phyloP scores from a whole-genome alignment of 1,284 basidiomycete species.

The Cryptococcus jaspeensis region DNA sequence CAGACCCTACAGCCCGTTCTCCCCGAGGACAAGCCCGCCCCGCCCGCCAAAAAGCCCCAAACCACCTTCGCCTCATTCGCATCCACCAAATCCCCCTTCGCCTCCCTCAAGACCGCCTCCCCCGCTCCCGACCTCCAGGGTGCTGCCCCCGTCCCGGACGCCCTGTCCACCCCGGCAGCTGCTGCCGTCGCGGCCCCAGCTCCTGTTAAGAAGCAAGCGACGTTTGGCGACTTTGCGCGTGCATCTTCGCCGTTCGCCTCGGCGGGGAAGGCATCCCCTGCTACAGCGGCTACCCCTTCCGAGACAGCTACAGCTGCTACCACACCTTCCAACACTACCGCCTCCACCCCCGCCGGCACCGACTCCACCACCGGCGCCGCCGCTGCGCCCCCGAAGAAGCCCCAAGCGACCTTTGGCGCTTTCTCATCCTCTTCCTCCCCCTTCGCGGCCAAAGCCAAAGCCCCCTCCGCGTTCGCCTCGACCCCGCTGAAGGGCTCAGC shows the following conservation, averaged over 20 bases:
- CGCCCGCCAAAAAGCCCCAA: conserved; percentile 30
- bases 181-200: conserved; percentile 46
- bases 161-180: conserved; percentile 23
- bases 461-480: conserved; percentile 14
- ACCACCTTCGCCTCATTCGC: conserved; percentile 62
- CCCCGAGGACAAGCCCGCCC: not conserved
- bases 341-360: conserved; percentile 5
- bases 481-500: conserved; percentile 21
- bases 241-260: not conserved
- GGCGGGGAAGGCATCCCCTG: not conserved
- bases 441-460: not conserved
- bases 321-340: not conserved
- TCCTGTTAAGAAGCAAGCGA: conserved; percentile 8
- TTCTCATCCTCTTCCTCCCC: conserved; percentile 55
- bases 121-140: conserved; percentile 2
- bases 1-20: not conserved
- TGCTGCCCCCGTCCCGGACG: not conserved
- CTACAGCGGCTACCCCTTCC: conserved; percentile 1
- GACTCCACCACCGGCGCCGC: not conserved
- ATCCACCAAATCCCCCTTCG: conserved; percentile 62
- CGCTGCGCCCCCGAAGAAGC: conserved; percentile 28
- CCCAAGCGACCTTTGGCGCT: conserved; percentile 55
- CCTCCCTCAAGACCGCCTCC: conserved; percentile 20
- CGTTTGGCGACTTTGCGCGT: conserved; percentile 8
- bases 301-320: conserved; percentile 6